Percentiles rank a stretch among this genome's conserved stretches.
Evolutionary conservation across 2,329 filamentous ascomycete genomes (phyloP).

Genomic region (Stachybotrys chartarum): DNA sequence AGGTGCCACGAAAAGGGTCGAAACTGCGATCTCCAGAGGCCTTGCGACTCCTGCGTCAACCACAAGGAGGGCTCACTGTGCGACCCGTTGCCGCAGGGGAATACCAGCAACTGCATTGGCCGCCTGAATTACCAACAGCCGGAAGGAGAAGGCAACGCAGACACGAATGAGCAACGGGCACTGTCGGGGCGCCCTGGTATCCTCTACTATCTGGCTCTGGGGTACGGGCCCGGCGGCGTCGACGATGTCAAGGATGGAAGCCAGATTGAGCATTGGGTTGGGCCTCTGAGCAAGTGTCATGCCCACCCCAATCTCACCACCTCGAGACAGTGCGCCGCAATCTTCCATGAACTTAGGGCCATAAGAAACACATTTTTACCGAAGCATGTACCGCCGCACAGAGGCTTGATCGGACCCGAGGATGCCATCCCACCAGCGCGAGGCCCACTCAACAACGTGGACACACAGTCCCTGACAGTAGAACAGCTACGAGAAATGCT

Average conservation of each 20-base stretch:
- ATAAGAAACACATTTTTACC: too few species aligned
- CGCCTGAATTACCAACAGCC: too few species aligned
- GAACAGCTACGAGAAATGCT: not conserved
- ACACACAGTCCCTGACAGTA: not conserved
- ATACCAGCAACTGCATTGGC: too few species aligned
- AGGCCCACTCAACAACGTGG: not conserved
- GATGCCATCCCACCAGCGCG: too few species aligned
- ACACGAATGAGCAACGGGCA: slow-evolving; percentile 7
- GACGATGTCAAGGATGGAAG: slow-evolving; percentile 11
- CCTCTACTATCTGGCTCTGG: slow-evolving; percentile 25
- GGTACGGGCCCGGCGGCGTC: slow-evolving; percentile 18
- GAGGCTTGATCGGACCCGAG: not conserved
- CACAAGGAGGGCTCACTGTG: too few species aligned
- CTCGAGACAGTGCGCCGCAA: too few species aligned
- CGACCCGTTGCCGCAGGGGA: too few species aligned
- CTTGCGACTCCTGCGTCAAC: slow-evolving; percentile 26
- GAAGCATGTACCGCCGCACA: not conserved
- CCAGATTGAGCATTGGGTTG: slow-evolving; percentile 13
- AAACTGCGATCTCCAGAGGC: slow-evolving; percentile 28
- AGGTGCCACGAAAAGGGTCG: slow-evolving; percentile 12
- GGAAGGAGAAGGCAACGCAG: not conserved
- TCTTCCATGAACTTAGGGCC: too few species aligned
- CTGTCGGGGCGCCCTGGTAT: slow-evolving; percentile 11
- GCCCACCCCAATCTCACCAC: too few species aligned
- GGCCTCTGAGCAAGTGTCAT: not conserved